Evolutionary conservation across 2,329 filamentous ascomycete genomes (phyloP).

Genomic region (Claviceps sp.): DNA sequence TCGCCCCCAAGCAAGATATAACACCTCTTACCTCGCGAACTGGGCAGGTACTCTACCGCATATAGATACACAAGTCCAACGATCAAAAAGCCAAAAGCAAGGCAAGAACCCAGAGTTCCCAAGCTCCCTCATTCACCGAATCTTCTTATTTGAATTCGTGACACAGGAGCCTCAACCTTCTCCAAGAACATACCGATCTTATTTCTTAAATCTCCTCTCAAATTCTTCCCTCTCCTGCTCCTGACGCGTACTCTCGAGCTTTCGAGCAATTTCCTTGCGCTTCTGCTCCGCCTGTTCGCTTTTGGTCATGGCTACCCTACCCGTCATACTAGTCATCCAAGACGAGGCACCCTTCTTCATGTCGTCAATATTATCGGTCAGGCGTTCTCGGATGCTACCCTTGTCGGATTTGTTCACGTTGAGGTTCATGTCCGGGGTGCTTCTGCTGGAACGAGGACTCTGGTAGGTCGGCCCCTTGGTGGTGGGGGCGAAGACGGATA

Average conservation of each 20-base stretch:
- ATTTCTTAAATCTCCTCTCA: constrained; percentile 24
- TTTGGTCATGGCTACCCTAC: constrained; percentile 8
- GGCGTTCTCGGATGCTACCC: constrained; percentile 13
- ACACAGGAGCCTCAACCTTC: no score
- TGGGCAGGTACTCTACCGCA: no score
- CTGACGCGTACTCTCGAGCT: constrained; percentile 22
- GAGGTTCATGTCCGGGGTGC: constrained; percentile 11
- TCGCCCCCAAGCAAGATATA: no score
- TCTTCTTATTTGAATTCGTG: no score
- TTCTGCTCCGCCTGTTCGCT: constrained; percentile 22
- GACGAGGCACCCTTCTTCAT: constrained; percentile 21
- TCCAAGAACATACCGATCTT: not conserved
- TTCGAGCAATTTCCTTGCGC: constrained; percentile 20
- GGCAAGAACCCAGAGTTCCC: no score
- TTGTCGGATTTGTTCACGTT: no score
- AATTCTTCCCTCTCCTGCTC: constrained; percentile 25
- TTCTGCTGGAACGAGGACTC: constrained; percentile 17
- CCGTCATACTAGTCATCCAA: no score
- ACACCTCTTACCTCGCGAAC: no score
- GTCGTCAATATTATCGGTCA: constrained; percentile 20
- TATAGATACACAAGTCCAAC: no score
- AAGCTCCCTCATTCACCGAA: no score
- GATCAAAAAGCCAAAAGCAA: no score
- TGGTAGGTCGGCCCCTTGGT: constrained; percentile 18
- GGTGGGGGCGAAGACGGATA: constrained; percentile 11